Conservation (phyloP, 805 yeast genomes). For the Myxozyma nipponensis region DNA sequence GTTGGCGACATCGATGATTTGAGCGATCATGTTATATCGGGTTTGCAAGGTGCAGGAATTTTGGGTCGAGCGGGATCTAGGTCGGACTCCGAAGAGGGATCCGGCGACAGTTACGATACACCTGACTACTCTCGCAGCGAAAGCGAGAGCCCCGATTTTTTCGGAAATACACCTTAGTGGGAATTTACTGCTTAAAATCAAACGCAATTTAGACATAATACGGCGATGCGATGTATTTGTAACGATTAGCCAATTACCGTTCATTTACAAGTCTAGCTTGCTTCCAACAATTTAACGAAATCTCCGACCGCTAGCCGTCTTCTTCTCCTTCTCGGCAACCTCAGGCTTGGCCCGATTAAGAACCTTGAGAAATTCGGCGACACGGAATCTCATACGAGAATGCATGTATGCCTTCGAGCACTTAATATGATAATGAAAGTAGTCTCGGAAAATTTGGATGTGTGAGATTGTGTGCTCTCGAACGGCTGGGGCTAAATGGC, state of each 20-base stretch:
- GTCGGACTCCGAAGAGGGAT: too few species aligned
- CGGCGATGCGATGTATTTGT: too few species aligned
- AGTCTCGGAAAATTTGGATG: slow-evolving; percentile 87
- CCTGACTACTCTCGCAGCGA: too few species aligned
- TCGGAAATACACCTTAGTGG: too few species aligned
- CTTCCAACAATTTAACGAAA: slow-evolving; percentile 35
- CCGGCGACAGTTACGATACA: too few species aligned
- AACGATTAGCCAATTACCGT: too few species aligned
- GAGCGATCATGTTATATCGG: neutral
- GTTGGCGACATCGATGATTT: slow-evolving; percentile 4
- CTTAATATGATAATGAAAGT: slow-evolving; percentile 97
- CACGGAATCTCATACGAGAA: slow-evolving; percentile 96
- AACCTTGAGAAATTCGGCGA: slow-evolving; percentile 87
- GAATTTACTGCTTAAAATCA: too few species aligned
- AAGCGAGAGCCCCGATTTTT: too few species aligned
- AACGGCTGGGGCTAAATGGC: slow-evolving; percentile 51
- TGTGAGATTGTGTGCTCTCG: slow-evolving; percentile 87
- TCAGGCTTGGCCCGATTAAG: slow-evolving; percentile 97
- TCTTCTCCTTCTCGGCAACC: slow-evolving; percentile 64
- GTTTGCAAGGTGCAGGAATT: too few species aligned
- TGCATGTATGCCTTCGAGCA: slow-evolving; percentile 98
- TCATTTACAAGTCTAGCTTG: too few species aligned
- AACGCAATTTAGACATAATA: too few species aligned
- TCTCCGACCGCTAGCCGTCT: slow-evolving; percentile 70
- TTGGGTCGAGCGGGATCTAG: too few species aligned